phyloP scores from a whole-genome alignment of 1,284 basidiomycete species.

The Takashimella tepidaria region DNA sequence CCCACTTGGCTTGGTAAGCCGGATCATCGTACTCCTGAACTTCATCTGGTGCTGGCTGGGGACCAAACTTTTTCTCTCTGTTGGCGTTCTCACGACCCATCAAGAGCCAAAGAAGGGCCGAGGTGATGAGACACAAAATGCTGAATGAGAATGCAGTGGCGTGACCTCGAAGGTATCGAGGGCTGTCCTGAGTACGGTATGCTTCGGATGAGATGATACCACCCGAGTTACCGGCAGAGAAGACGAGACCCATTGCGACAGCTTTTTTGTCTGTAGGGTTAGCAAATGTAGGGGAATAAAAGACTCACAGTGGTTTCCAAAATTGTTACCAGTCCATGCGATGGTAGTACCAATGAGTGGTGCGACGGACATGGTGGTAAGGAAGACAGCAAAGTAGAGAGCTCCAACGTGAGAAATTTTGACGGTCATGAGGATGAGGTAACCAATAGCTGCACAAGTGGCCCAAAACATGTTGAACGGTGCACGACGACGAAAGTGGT shows the following conservation, averaged over 20 bases:
- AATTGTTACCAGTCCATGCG: constrained; percentile 49
- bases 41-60: constrained; percentile 56
- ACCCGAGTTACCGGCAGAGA: constrained; percentile 50
- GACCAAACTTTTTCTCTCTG: constrained; percentile 43
- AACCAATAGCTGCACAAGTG: constrained; percentile 45
- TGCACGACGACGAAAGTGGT: constrained; percentile 44
- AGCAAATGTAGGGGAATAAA: constrained; percentile 1
- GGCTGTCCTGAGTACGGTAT: constrained; percentile 37
- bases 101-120: constrained; percentile 39
- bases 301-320: constrained; percentile 40
- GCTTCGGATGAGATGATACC: constrained; percentile 50
- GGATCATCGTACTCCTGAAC: constrained; percentile 49
- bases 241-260: constrained; percentile 50
- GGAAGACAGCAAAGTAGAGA: constrained; percentile 50
- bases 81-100: constrained; percentile 43
- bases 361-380: constrained; percentile 45
- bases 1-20: constrained; percentile 42
- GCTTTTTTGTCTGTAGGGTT: constrained; percentile 40
- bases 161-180: constrained; percentile 44
- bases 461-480: constrained; percentile 50
- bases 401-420: constrained; percentile 24
- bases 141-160: constrained; percentile 45
- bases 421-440: constrained; percentile 27
- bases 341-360: constrained; percentile 50
- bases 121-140: constrained; percentile 35